phyloP scores from a whole-genome alignment of 2,329 filamentous ascomycete species.

The Neofusicoccum umdonicola region DNA sequence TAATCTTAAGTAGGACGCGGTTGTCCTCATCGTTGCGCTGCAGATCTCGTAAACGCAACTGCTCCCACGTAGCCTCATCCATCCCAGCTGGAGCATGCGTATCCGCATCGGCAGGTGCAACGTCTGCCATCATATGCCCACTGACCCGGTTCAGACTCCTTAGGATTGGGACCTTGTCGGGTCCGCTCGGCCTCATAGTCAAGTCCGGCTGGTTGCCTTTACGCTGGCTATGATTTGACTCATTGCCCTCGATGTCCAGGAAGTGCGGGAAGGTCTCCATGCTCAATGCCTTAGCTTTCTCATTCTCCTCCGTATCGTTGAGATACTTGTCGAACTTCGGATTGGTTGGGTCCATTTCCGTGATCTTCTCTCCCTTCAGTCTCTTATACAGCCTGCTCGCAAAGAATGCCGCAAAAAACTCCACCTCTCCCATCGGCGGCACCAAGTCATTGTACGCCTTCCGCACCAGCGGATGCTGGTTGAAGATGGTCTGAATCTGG shows the following conservation, averaged over 20 bases:
- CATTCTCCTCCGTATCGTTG: constrained; percentile 63
- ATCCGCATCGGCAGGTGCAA: constrained; percentile 73
- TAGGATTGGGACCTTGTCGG: constrained; percentile 82
- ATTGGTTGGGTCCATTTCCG: constrained; percentile 73
- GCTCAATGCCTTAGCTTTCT: constrained; percentile 42
- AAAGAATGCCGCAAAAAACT: constrained; percentile 96
- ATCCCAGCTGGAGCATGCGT: constrained; percentile 63
- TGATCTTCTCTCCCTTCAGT: constrained; percentile 82
- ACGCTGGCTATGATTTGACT: constrained; percentile 86
- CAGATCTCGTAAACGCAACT: constrained; percentile 77
- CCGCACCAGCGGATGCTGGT: constrained; percentile 86
- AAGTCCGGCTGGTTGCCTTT: constrained; percentile 84
- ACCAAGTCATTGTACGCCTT: constrained; percentile 92
- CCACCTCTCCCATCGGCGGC: constrained; percentile 56
- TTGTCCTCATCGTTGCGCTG: constrained; percentile 70
- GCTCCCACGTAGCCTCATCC: constrained; percentile 70
- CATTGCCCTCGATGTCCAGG: constrained; percentile 90
- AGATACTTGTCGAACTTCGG: constrained; percentile 83
- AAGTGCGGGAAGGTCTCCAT: constrained; percentile 76
- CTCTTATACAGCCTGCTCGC: constrained; percentile 87
- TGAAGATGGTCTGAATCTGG: constrained; percentile 89
- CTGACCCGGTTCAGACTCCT: constrained; percentile 85
- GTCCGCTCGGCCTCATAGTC: constrained; percentile 77
- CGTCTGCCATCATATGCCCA: constrained; percentile 88
- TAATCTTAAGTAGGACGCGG: constrained; percentile 80